Conservation (phyloP, 495 filamentous ascomycete species). For the Aspergillus panamensis region DNA sequence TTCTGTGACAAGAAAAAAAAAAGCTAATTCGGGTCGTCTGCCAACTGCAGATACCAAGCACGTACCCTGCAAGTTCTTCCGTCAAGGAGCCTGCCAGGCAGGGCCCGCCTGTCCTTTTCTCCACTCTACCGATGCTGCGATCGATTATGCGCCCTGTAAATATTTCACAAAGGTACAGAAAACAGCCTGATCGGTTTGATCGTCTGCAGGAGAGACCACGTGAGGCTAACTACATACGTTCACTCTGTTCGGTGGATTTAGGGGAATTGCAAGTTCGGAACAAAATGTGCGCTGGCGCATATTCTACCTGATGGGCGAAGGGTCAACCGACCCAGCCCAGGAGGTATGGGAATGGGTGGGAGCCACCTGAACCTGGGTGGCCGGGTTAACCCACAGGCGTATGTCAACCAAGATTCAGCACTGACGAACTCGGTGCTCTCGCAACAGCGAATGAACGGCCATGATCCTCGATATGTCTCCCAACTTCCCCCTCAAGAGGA, state of each 20-base stretch:
- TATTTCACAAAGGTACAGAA: constrained; percentile 90
- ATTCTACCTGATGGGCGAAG: constrained; percentile 89
- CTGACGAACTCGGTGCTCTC: constrained; percentile 80
- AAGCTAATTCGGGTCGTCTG: constrained; percentile 22
- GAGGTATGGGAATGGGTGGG: constrained; percentile 39
- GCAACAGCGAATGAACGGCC: constrained; percentile 57
- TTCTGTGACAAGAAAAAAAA: background rate
- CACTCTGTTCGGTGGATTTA: constrained; percentile 34
- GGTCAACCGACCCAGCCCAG: constrained; percentile 63
- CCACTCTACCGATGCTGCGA: constrained; percentile 76
- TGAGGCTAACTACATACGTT: constrained; percentile 8
- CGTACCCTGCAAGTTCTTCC: constrained; percentile 99
- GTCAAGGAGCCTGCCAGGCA: constrained; percentile 92
- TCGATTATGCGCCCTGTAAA: constrained; percentile 87
- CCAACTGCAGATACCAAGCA: constrained; percentile 77
- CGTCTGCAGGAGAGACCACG: background rate
- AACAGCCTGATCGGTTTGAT: background rate
- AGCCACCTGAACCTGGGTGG: constrained; percentile 65
- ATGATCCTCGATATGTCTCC: constrained; percentile 40
- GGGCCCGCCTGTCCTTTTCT: constrained; percentile 94
- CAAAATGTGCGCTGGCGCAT: constrained; percentile 94
- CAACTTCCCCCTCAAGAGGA: constrained; percentile 42
- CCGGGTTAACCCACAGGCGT: constrained; percentile 66
- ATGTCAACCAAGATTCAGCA: constrained; percentile 66
- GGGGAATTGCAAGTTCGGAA: constrained; percentile 99